These are phyloP conservation scores for Neofusicoccum ribis DNA, from an alignment of 2,329 filamentous ascomycete genomes.

Conservation along the genomic window DNA sequence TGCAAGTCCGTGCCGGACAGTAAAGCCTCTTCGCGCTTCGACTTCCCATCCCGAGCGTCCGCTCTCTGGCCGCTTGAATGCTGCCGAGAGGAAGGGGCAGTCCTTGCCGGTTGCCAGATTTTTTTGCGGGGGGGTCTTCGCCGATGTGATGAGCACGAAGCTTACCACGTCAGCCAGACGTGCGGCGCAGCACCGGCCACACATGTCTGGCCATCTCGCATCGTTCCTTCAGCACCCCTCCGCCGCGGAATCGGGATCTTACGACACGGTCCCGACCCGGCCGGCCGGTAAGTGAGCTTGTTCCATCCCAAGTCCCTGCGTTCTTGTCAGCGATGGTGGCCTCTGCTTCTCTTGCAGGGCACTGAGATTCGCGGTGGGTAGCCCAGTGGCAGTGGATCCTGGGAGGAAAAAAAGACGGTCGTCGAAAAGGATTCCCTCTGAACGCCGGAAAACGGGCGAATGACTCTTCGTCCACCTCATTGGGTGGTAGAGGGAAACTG, in stretches of 20 bases:
- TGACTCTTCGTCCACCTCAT: neutral
- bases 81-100: neutral
- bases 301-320: conserved; percentile 7
- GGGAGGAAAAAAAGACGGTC: neutral
- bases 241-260: conserved; percentile 16
- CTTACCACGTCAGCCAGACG: conserved; percentile 14
- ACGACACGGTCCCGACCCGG: conserved; percentile 5
- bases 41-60: neutral
- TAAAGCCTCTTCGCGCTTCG: neutral
- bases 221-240: conserved; percentile 3
- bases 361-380: neutral
- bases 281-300: conserved; percentile 3
- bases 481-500: neutral
- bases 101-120: neutral
- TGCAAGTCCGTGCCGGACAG: neutral
- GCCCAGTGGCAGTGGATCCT: neutral
- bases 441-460: neutral
- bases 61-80: neutral
- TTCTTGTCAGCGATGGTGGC: neutral
- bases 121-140: neutral
- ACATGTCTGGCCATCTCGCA: conserved; percentile 3
- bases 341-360: conserved; percentile 3
- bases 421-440: neutral
- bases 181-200: conserved; percentile 12
- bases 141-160: neutral